Evolutionary conservation across 371 early-diverging fungal genomes (phyloP), one percentile per base, ranked within the genome.

Genomic region (Chytridium lagenaria): DNA sequence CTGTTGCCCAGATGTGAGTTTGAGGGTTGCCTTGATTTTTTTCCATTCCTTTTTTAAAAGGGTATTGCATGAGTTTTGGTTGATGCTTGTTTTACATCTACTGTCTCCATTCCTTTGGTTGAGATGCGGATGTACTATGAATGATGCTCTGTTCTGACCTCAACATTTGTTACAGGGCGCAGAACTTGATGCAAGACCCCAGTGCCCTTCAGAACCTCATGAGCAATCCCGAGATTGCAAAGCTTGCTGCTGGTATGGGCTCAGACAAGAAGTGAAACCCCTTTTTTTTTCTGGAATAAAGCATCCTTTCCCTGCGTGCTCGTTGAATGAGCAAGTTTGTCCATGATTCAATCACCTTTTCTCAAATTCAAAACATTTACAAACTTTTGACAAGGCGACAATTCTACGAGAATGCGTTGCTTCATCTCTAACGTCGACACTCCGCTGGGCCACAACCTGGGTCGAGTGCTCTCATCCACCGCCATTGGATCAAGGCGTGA

Each of bases 1-100:
- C 91, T 26, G 82, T 94, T 66, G 87, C 92, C 59, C 87, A 91
- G 79, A 93, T 96, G 95, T 90, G 83, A 72, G 86, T 88, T 80
- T 71, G 59, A 16, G 50, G 30, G 7, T 34, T 31, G 16, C 34
- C 36, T 36, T 26, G 30, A 34, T 51, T 12, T 10, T 23, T 12
- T 30, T 2, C 50, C 33, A 2, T 10, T 28, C 51, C 50, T 19
- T 1, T 10, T 50, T 19, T 34, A 40, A 16, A 1, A 2, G 44
- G 28, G 30, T 63, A 2, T 30, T 44, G 7, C 12, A 7, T 44
- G 7, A 19, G 44, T 44, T 7, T 23, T 73, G 64, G 34, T 51
- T 23, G 23, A n/a, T n/a, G n/a, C n/a, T n/a, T n/a, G n/a, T n/a
- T n/a, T n/a, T n/a, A n/a, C n/a, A n/a, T n/a, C n/a, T n/a, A n/a